Conservation (phyloP, 257 asterid species). For the Echites panduratus region DNA sequence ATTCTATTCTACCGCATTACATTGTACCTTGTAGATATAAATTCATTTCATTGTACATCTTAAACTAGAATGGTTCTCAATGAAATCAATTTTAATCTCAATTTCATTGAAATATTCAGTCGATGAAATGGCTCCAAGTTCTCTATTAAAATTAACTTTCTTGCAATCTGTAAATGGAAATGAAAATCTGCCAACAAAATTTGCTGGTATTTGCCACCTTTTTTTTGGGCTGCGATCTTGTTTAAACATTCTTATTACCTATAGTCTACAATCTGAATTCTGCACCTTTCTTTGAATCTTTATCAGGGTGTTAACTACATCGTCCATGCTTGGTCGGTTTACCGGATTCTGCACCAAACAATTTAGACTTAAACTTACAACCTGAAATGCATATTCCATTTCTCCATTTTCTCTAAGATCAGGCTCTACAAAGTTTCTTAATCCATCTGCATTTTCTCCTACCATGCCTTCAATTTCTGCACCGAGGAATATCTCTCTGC, state of each 20-base stretch:
- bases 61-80: conserved; percentile 1
- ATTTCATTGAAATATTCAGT: not conserved
- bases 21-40: conserved; percentile 11
- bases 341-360: conserved; percentile 45
- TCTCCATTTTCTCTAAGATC: conserved; percentile 30
- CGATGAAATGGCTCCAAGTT: not conserved
- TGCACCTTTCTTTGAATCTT: conserved; percentile 40
- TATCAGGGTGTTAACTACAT: conserved; percentile 38
- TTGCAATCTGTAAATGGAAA: too few species aligned
- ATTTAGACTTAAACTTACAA: conserved; percentile 33
- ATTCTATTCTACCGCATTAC: not conserved
- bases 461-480: conserved; percentile 19
- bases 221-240: too few species aligned
- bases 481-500: conserved; percentile 32
- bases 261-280: conserved; percentile 4
- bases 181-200: too few species aligned
- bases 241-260: not conserved
- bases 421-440: conserved; percentile 23
- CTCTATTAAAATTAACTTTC: too few species aligned
- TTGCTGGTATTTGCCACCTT: too few species aligned
- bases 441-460: conserved; percentile 26
- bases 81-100: conserved; percentile 9
- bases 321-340: conserved; percentile 48
- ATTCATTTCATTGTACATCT: conserved; percentile 18
- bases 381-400: conserved; percentile 22